phyloP scores from a whole-genome alignment of 176 grass and related monocot species.

The Bolboschoenus planiculmis region DNA sequence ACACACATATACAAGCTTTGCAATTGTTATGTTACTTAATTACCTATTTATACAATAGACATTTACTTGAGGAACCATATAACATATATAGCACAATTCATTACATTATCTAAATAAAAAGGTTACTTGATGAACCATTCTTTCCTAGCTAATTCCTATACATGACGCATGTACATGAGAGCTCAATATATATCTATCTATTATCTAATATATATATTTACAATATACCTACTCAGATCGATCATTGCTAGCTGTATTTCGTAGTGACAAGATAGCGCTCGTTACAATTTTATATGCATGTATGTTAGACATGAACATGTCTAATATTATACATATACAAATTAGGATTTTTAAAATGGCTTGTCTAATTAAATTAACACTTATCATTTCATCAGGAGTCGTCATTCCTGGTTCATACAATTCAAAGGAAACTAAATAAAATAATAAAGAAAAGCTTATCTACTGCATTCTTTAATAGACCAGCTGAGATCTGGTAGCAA shows the following conservation, averaged over 20 bases:
- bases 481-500: background rate
- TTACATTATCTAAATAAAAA: background rate
- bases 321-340: background rate
- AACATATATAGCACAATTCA: background rate
- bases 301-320: background rate
- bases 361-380: slow-evolving; percentile 9
- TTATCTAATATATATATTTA: background rate
- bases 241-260: slow-evolving; percentile 11
- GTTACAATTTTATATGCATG: background rate
- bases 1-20: too few relatives aligned
- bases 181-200: background rate
- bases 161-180: background rate
- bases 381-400: slow-evolving; percentile 3
- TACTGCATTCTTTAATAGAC: background rate
- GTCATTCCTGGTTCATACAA: background rate
- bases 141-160: too few relatives aligned
- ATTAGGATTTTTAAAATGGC: background rate
- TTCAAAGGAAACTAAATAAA: slow-evolving; percentile 2
- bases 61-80: background rate
- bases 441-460: slow-evolving; percentile 1
- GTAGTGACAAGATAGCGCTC: background rate
- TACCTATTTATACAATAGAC: too few relatives aligned
- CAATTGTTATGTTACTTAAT: too few relatives aligned
- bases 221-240: background rate
- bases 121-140: background rate